These are phyloP conservation scores for Epichloe gansuensis DNA, from an alignment of 2,329 filamentous ascomycete genomes.

Conservation along the genomic window DNA sequence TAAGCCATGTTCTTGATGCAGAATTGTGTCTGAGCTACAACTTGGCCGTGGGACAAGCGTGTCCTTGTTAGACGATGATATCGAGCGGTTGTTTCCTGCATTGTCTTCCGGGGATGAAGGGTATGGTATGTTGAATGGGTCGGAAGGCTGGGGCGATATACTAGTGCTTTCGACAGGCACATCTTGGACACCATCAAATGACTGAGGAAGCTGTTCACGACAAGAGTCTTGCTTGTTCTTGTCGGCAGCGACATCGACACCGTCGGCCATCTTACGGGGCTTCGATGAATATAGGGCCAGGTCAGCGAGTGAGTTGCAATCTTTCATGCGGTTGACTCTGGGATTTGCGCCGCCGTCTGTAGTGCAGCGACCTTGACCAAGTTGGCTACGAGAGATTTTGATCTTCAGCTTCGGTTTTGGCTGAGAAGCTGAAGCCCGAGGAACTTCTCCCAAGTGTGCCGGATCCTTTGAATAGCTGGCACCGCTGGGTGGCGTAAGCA, in stretches of 20 bases:
- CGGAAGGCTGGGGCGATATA: constrained; percentile 14
- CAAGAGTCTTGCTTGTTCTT: neutral
- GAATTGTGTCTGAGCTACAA: constrained; percentile 3
- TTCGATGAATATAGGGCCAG: constrained; percentile 12
- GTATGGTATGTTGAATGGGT: constrained; percentile 24
- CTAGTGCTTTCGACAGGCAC: constrained; percentile 4
- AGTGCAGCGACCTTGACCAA: constrained; percentile 10
- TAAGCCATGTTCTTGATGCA: constrained; percentile 8
- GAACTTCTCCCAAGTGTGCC: neutral
- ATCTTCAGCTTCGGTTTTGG: constrained; percentile 20
- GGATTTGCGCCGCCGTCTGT: constrained; percentile 9
- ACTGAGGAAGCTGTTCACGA: neutral
- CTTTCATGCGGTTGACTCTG: constrained; percentile 16
- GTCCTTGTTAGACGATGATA: constrained; percentile 5
- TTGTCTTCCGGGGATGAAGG: constrained; percentile 13
- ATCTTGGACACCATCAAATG: constrained; percentile 6
- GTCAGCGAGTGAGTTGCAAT: constrained; percentile 21
- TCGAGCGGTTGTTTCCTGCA: constrained; percentile 6
- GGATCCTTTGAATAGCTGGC: neutral
- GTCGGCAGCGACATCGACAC: neutral
- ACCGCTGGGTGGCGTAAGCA: neutral
- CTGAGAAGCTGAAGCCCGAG: neutral
- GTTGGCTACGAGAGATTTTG: constrained; percentile 19
- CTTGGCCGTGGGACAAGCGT: constrained; percentile 7
- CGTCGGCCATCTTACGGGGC: neutral